Conservation (phyloP, 345 rosid genomes). For the Eucalyptus cloeziana region DNA sequence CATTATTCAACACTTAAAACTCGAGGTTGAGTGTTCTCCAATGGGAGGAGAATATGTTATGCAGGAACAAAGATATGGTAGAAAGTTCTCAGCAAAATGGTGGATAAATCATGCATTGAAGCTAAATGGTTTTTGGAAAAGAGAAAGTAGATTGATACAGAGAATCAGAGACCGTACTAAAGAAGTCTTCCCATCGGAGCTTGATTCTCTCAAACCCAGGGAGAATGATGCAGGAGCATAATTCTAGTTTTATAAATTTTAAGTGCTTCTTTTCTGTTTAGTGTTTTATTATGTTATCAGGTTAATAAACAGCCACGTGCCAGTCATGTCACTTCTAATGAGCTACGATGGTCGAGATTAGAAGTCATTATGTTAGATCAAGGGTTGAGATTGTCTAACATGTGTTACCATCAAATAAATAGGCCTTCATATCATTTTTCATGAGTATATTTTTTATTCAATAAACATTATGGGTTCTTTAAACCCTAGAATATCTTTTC, state of each 20-base stretch:
- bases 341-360: neutral
- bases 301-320: neutral
- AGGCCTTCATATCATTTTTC: neutral
- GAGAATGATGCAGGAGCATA: neutral
- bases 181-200: neutral
- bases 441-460: neutral
- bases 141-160: neutral
- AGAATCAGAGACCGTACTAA: neutral
- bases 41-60: neutral
- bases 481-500: neutral
- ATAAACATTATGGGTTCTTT: neutral
- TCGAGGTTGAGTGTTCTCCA: neutral
- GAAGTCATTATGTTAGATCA: neutral
- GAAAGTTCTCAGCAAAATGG: neutral
- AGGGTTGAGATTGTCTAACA: neutral
- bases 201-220: neutral
- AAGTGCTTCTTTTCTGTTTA: neutral
- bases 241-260: neutral
- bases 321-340: neutral
- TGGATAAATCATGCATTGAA: neutral
- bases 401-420: neutral
- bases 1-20: neutral
- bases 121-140: neutral
- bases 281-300: neutral
- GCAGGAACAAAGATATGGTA: neutral